Evolutionary conservation across 495 filamentous ascomycete species (phyloP).

Genomic region (Aspergillus campestris): DNA sequence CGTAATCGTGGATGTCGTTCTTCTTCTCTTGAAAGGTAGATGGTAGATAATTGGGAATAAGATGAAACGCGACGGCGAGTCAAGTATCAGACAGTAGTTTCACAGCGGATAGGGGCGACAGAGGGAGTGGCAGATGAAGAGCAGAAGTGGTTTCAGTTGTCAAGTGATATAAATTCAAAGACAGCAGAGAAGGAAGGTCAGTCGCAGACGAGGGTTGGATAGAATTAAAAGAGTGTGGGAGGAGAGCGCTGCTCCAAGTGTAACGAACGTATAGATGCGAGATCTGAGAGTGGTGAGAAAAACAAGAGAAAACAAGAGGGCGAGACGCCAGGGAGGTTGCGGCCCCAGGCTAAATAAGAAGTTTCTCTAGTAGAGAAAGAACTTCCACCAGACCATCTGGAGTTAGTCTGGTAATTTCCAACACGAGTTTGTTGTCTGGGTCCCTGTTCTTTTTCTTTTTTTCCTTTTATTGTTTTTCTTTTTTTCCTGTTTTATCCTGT

Average conservation of each 20-base stretch:
- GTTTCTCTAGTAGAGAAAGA: no score
- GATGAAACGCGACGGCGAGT: background rate
- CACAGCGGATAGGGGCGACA: background rate
- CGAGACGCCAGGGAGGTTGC: no score
- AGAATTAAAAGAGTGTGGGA: constrained; percentile 1
- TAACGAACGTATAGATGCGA: background rate
- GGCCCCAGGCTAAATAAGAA: no score
- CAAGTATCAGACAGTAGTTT: background rate
- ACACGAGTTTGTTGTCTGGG: no score
- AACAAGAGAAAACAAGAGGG: no score
- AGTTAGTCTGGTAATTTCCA: no score
- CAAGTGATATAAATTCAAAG: background rate
- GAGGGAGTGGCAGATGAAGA: background rate
- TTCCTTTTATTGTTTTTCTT: no score
- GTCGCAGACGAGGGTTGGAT: background rate
- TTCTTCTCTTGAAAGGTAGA: background rate
- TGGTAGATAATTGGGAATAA: constrained; percentile 1
- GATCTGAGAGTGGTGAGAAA: no score
- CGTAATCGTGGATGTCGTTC: background rate
- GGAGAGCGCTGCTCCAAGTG: background rate
- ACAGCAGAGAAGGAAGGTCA: constrained; percentile 1
- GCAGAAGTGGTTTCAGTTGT: background rate
- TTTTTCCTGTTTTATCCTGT: no score
- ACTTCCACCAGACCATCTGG: no score
- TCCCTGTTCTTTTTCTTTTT: no score